Conservation (phyloP, 2,329 filamentous ascomycete genomes). For the Colletotrichum sp. region DNA sequence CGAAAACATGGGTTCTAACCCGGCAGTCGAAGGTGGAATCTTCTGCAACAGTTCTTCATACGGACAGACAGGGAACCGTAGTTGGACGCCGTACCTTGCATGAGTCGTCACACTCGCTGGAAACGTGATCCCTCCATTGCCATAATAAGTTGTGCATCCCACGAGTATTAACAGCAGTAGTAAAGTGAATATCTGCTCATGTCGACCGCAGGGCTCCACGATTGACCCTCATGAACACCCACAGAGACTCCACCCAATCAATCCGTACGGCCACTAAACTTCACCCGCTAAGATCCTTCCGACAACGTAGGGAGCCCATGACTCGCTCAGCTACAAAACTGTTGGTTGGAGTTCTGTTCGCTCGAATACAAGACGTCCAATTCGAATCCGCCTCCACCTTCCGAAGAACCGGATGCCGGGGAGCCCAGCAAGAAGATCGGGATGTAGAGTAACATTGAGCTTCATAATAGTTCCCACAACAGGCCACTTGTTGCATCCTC, state of each 20-base stretch:
- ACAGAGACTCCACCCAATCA: neutral
- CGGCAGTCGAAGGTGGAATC: neutral
- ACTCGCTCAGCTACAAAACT: neutral
- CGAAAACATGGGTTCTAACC: neutral
- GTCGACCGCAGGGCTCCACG: neutral
- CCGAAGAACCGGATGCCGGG: neutral
- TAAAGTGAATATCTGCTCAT: neutral
- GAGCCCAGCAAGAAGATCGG: neutral
- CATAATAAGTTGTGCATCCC: neutral
- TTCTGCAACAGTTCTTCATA: neutral
- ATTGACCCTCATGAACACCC: neutral
- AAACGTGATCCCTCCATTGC: neutral
- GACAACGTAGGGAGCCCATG: neutral
- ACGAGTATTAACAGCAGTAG: neutral
- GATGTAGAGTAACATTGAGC: neutral
- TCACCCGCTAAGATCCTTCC: neutral
- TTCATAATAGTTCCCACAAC: neutral
- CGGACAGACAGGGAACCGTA: neutral
- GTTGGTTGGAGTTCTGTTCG: neutral
- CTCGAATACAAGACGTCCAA: neutral
- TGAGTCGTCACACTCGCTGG: neutral
- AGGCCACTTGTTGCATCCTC: neutral
- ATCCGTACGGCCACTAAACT: neutral
- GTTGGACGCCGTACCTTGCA: neutral
- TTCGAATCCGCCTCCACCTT: neutral